Evolutionary conservation across 1,284 basidiomycete genomes (phyloP).

Genomic region (Boletellus deceptivus): DNA sequence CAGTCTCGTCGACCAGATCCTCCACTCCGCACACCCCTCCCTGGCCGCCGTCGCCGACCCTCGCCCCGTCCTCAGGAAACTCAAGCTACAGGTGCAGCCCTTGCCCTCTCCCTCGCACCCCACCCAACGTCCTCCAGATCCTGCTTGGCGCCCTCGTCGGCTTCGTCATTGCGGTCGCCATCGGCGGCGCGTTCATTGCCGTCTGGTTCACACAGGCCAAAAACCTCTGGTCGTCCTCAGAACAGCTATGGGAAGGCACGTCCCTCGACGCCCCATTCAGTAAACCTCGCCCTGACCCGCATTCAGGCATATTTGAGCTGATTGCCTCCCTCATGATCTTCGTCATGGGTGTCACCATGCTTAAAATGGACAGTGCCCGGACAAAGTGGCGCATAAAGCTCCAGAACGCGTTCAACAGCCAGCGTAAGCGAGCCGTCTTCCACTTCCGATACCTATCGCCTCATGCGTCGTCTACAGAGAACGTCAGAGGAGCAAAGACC

Average conservation of each 20-base stretch:
- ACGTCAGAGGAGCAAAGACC: constrained; percentile 44
- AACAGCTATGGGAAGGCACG: constrained; percentile 68
- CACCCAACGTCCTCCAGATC: constrained; percentile 50
- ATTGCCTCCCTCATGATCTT: constrained; percentile 84
- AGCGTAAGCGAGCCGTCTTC: constrained; percentile 36
- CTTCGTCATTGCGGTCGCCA: constrained; percentile 72
- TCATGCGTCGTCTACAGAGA: constrained; percentile 22
- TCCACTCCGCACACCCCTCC: constrained; percentile 37
- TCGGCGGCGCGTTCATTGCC: constrained; percentile 77
- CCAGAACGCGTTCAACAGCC: constrained; percentile 68
- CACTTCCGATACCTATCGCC: too few species aligned
- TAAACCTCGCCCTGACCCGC: neutral
- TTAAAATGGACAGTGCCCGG: constrained; percentile 74
- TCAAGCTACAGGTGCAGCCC: constrained; percentile 56
- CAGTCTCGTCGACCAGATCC: constrained; percentile 80
- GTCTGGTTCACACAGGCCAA: constrained; percentile 80
- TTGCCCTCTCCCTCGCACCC: neutral
- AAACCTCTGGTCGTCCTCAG: constrained; percentile 70
- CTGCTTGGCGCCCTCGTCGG: constrained; percentile 76
- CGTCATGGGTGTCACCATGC: constrained; percentile 76
- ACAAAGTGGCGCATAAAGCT: constrained; percentile 91
- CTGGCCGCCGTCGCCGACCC: neutral
- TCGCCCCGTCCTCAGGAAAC: constrained; percentile 49
- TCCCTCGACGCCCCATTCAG: neutral
- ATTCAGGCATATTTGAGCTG: constrained; percentile 71